Evolutionary conservation across 192 early-diverging fungal genomes (phyloP).

Genomic region (Backusella australiensis): DNA sequence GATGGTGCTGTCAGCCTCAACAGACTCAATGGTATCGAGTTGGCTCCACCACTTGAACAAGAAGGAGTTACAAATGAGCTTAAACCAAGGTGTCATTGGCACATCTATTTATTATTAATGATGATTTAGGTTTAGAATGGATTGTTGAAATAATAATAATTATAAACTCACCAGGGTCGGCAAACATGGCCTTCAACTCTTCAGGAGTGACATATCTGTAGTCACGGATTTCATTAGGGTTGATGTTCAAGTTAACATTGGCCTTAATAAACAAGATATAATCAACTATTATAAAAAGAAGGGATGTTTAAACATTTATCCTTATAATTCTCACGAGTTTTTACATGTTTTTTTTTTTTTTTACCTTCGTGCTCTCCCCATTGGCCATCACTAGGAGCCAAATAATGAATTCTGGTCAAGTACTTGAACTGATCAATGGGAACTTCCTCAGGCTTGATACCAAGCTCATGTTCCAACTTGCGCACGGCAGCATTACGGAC

Average conservation of each 20-base stretch:
- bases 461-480: slow-evolving; percentile 95
- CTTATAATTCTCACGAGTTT: neutral
- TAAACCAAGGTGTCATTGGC: slow-evolving; percentile 95
- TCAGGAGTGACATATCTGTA: slow-evolving; percentile 78
- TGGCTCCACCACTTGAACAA: slow-evolving; percentile 97
- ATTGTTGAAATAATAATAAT: neutral
- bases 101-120: slow-evolving; percentile 40
- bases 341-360: too few species aligned
- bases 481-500: slow-evolving; percentile 87
- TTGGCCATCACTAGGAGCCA: slow-evolving; percentile 90
- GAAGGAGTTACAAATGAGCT: slow-evolving; percentile 87
- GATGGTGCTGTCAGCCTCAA: slow-evolving; percentile 66
- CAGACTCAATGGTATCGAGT: slow-evolving; percentile 63
- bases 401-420: slow-evolving; percentile 94
- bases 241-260: slow-evolving; percentile 70
- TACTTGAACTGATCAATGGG: slow-evolving; percentile 83
- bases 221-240: slow-evolving; percentile 88
- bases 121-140: slow-evolving; percentile 10
- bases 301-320: neutral
- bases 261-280: slow-evolving; percentile 91
- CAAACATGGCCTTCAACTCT: slow-evolving; percentile 78
- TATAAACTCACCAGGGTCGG: slow-evolving; percentile 46
- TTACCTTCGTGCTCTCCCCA: slow-evolving; percentile 99
- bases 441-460: slow-evolving; percentile 77
- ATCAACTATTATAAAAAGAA: slow-evolving; percentile 58